Base-by-base conservation (phyloP, 2,329 filamentous ascomycete genomes). In the Trichoderma sp. region DNA sequence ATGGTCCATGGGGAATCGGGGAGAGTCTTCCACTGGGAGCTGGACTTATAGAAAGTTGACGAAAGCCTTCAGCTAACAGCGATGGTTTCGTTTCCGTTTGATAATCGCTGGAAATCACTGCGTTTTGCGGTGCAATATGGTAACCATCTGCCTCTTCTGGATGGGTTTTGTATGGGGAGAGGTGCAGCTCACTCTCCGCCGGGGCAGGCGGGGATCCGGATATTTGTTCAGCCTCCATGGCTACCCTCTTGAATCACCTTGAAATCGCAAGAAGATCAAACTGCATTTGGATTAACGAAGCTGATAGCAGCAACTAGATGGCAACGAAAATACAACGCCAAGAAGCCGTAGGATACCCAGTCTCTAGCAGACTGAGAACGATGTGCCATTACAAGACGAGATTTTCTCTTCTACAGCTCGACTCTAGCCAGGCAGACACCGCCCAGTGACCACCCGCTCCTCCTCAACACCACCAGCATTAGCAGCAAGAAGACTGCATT, bases 1-100 rank as follows among this genome's bases (percentile, higher is more conserved):
- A 69, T 13, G 59, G 61, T 51, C 61, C 69, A 68, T 61, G 59
- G 30, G 70, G 71, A 28, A 72, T 49, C 7, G 70, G 71, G 10
- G 72, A 74, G 16, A 72, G 59, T 16, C 72, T 68, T 43, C 69
- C 69, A 39, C 71, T 74, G 14, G 68, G 71, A 6, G 73, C 66
- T 26, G 75, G 73, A 60, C 75, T 76, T 21, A 70, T 67, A 11
- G 74, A 74, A 8, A 72, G 61, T 34, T 72, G 69, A 16, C 68
- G 67, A 18, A 70, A 24, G 21, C 37, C 58, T 28, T 70, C 66
- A 11, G 55, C 49, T 5, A 58, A 56, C n/a, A 37, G 49, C 51
- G 37, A 66, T 52, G 18, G 55, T 18, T 59, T 71, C 64, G 56
- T 46, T 16, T 69, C 65, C 10, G 21, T n/a, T 13, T 63, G 59